Percentiles rank a stretch among this genome's conserved stretches.
Conservation (phyloP, 1,284 basidiomycete species). For the Xerocomus tenax region DNA sequence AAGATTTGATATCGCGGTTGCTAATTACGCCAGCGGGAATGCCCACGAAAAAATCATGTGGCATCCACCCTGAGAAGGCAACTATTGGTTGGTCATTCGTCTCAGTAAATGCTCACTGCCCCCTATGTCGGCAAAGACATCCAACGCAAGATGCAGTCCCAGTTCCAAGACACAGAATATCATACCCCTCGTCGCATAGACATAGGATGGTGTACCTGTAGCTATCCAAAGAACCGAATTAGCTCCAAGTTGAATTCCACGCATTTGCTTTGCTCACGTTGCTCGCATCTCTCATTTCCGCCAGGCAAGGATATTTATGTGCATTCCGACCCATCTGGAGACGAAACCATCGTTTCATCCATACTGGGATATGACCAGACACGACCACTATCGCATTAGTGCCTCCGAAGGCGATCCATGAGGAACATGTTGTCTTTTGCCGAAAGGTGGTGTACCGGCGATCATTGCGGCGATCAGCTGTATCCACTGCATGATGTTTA, state of each 20-base stretch:
- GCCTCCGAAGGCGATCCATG: not conserved
- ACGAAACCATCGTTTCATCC: conserved; percentile 23
- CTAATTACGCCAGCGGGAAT: conserved; percentile 10
- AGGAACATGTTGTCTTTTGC: not conserved
- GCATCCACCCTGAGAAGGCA: conserved; percentile 4
- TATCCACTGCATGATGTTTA: not conserved
- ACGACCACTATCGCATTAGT: not conserved
- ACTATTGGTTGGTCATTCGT: conserved; percentile 1
- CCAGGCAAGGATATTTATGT: not conserved
- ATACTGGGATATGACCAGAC: not conserved
- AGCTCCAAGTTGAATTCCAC: not conserved
- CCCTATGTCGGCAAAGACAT: not conserved
- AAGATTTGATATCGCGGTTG: conserved; percentile 15
- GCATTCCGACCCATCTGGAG: not conserved
- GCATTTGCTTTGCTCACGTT: conserved; percentile 2
- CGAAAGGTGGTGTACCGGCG: not conserved
- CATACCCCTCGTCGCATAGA: not conserved
- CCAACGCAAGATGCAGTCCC: not conserved
- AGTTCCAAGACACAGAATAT: not conserved
- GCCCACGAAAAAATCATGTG: conserved; percentile 12
- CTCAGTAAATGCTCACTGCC: not conserved
- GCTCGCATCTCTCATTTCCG: conserved; percentile 10
- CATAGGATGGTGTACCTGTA: not conserved
- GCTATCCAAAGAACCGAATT: not conserved
- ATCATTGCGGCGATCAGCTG: not conserved